Conservation (phyloP, 2,329 filamentous ascomycete species). For the Exophiala alcalophila region DNA sequence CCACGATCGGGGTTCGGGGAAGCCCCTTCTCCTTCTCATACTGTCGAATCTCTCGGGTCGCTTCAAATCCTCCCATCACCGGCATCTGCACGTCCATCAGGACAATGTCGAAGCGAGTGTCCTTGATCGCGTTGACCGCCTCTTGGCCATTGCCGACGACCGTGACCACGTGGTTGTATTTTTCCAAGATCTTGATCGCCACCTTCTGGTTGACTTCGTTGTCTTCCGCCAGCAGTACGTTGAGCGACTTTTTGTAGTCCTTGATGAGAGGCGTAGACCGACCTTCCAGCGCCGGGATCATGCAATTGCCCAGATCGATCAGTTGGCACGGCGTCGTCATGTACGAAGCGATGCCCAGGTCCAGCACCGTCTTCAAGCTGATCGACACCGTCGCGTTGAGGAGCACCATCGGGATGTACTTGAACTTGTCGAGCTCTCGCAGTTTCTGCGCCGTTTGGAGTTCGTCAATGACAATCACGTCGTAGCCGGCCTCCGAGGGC, state of each 20-base stretch:
- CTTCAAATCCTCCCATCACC: constrained; percentile 99
- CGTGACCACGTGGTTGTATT: constrained; percentile 69
- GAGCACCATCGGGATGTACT: constrained; percentile 94
- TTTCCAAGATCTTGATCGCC: constrained; percentile 94
- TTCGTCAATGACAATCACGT: constrained; percentile 93
- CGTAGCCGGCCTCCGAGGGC: constrained; percentile 66
- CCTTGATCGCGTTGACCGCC: constrained; percentile 88
- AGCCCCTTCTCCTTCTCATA: constrained; percentile 81
- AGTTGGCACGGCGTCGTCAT: constrained; percentile 96
- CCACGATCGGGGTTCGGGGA: constrained; percentile 89
- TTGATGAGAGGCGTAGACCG: constrained; percentile 85
- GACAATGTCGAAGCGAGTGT: constrained; percentile 91
- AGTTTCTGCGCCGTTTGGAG: constrained; percentile 84
- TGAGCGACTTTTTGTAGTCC: constrained; percentile 92
- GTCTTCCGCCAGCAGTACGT: constrained; percentile 92
- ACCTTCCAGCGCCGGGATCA: constrained; percentile 92
- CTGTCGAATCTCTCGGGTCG: constrained; percentile 92
- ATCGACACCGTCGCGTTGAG: constrained; percentile 86
- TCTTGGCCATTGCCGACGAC: constrained; percentile 95
- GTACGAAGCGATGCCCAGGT: constrained; percentile 96
- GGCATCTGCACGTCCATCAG: constrained; percentile 99
- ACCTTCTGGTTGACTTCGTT: constrained; percentile 96
- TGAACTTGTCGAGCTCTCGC: constrained; percentile 88
- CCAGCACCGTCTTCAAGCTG: constrained; percentile 86
- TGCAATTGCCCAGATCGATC: constrained; percentile 91